A percentile compares a stretch with the other conserved stretches of the same genome.
These are phyloP conservation scores for Pelargonium myrrhifolium DNA, from an alignment of 441 rosid genomes.

Conservation along the genomic window DNA sequence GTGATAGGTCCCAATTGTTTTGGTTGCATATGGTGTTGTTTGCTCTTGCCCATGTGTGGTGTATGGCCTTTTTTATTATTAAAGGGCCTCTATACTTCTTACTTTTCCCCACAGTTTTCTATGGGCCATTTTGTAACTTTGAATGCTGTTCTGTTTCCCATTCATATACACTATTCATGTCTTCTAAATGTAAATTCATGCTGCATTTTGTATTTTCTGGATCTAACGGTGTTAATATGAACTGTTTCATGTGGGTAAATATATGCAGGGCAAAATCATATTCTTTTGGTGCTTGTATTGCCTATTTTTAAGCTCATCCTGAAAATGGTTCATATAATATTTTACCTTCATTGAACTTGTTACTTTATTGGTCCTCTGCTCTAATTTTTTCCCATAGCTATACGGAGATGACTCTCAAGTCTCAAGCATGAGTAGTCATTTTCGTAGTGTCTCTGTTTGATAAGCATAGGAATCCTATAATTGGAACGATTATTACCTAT, in stretches of 20 bases:
- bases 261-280: background rate
- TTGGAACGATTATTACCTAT: background rate
- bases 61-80: conserved; percentile 17
- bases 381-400: too few species aligned
- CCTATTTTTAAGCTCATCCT: too few species aligned
- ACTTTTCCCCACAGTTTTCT: conserved; percentile 12
- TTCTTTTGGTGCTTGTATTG: background rate
- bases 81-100: conserved; percentile 5
- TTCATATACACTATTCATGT: background rate
- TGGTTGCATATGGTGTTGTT: conserved; percentile 31
- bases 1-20: conserved; percentile 22
- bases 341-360: too few species aligned
- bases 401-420: too few species aligned
- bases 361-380: too few species aligned
- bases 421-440: too few species aligned
- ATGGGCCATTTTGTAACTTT: conserved; percentile 27
- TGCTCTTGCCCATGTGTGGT: conserved; percentile 24
- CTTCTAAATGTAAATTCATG: background rate
- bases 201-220: background rate
- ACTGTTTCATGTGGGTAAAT: background rate
- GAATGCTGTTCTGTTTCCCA: conserved; percentile 12
- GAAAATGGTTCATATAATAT: too few species aligned
- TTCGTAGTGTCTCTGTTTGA: too few species aligned
- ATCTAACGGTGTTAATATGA: background rate
- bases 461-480: background rate